A percentile compares a stretch with the other conserved stretches of the same genome.
Conservation (phyloP, 1,139 yeast genomes). For the Pneumocystis sp. region DNA sequence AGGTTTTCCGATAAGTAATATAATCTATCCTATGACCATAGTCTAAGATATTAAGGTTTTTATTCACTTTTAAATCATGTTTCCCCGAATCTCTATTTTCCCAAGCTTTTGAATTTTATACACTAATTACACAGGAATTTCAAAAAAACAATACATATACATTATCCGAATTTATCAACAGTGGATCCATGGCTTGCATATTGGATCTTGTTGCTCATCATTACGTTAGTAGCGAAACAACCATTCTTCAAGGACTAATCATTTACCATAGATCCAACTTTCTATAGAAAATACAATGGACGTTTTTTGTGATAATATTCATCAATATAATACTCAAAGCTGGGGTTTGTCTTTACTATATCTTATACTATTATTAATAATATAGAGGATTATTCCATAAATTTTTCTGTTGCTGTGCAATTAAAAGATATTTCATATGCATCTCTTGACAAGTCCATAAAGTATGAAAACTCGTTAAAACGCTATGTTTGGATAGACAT, state of each 20-base stretch:
- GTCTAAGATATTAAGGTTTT: background rate
- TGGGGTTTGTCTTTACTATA: background rate
- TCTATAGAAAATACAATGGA: background rate
- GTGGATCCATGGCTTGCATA: background rate
- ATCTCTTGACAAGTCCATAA: background rate
- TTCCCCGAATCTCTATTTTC: background rate
- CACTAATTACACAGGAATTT: background rate
- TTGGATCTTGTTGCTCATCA: background rate
- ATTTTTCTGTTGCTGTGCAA: background rate
- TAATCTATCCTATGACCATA: background rate
- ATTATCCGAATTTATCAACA: background rate
- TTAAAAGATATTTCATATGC: background rate
- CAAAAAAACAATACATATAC: background rate
- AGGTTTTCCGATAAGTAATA: background rate
- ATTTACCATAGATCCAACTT: background rate
- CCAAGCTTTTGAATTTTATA: background rate
- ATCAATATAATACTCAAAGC: background rate
- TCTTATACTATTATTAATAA: background rate
- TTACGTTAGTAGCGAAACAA: background rate
- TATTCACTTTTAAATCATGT: background rate
- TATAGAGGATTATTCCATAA: background rate
- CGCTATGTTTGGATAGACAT: background rate
- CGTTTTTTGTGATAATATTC: background rate
- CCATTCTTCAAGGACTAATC: background rate
- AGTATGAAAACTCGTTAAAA: background rate